These are phyloP conservation scores for Saccharomycopsis crataegensis DNA, from an alignment of 1,139 yeast genomes.

Conservation along the genomic window DNA sequence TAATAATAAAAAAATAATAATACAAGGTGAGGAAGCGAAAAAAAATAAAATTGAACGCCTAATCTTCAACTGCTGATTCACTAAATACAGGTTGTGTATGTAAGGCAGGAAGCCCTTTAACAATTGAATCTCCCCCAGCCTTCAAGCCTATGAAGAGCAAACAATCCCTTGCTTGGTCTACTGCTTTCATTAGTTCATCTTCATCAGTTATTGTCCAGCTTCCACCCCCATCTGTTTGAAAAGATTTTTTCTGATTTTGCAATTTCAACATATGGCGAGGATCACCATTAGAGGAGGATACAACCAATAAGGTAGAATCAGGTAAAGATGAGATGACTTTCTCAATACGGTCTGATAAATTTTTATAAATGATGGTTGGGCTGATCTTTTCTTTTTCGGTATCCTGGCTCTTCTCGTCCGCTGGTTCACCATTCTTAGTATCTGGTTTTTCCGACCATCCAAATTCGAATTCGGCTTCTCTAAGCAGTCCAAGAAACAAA, in stretches of 20 bases:
- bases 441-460: slow-evolving; percentile 23
- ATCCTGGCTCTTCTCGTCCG: background rate
- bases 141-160: slow-evolving; percentile 46
- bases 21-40: too few relatives aligned
- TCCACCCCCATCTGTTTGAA: slow-evolving; percentile 38
- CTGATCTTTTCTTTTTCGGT: slow-evolving; percentile 17
- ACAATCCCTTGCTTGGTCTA: slow-evolving; percentile 47
- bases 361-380: slow-evolving; percentile 20
- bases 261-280: slow-evolving; percentile 46
- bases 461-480: slow-evolving; percentile 48
- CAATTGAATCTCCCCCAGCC: slow-evolving; percentile 6
- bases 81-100: too few relatives aligned
- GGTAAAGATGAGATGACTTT: slow-evolving; percentile 50
- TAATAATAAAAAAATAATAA: too few relatives aligned
- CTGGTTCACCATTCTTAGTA: slow-evolving; percentile 17
- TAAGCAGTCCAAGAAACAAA: slow-evolving; percentile 47
- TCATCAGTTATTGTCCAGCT: slow-evolving; percentile 48
- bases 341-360: slow-evolving; percentile 31
- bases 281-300: slow-evolving; percentile 60
- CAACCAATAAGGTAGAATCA: slow-evolving; percentile 47
- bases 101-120: too few relatives aligned
- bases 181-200: slow-evolving; percentile 33
- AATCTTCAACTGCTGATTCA: too few relatives aligned
- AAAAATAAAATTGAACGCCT: too few relatives aligned
- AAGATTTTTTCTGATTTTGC: slow-evolving; percentile 34